These are phyloP conservation scores for Nakaseomyces sp. DNA, from an alignment of 1,139 yeast species.

Conservation along the genomic window DNA sequence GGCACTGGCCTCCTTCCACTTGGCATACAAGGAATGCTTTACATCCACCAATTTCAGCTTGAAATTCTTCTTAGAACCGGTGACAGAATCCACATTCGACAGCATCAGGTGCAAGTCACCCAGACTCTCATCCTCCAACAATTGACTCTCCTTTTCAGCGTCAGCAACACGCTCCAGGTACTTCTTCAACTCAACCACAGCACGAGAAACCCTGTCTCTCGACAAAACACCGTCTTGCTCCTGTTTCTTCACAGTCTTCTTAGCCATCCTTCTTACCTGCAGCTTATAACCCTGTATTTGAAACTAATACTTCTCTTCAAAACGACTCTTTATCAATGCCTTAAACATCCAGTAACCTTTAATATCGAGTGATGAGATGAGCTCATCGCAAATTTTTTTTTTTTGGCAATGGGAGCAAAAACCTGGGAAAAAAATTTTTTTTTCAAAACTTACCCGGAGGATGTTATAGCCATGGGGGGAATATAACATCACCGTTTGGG, in stretches of 20 bases:
- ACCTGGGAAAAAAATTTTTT: too few relatives aligned
- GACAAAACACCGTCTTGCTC: conserved; percentile 4
- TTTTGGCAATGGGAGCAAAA: too few relatives aligned
- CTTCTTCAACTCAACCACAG: conserved; percentile 45
- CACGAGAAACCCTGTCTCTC: conserved; percentile 30
- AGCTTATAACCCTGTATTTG: too few relatives aligned
- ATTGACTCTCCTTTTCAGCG: conserved; percentile 31
- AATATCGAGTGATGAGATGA: neutral
- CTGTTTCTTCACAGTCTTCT: neutral
- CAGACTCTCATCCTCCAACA: conserved; percentile 39
- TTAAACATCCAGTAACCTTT: too few relatives aligned
- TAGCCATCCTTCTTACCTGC: neutral
- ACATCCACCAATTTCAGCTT: conserved; percentile 58
- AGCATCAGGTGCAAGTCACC: conserved; percentile 44
- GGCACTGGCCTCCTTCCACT: conserved; percentile 28
- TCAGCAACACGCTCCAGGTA: conserved; percentile 35
- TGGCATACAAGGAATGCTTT: conserved; percentile 25
- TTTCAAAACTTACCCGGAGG: conserved; percentile 1
- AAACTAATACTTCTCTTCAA: too few relatives aligned
- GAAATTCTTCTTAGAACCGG: conserved; percentile 49
- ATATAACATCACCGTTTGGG: too few relatives aligned
- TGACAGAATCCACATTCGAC: conserved; percentile 47
- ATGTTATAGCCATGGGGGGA: neutral
- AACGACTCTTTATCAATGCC: too few relatives aligned
- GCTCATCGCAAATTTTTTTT: conserved; percentile 2